Base-by-base conservation (phyloP, 768 basidiomycete genomes). In the Tricholoma saponaceum region DNA sequence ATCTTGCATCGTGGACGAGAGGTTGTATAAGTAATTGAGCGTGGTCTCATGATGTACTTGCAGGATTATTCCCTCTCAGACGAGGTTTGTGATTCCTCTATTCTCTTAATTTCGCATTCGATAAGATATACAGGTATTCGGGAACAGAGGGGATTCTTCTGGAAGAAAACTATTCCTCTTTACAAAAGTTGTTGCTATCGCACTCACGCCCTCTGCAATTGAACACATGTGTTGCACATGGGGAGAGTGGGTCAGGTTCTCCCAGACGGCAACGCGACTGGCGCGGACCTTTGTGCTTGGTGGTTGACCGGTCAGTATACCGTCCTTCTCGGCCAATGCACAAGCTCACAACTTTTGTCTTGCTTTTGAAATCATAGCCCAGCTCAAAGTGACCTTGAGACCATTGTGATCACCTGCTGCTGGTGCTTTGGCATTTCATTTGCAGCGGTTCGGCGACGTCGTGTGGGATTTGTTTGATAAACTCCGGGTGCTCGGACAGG, bases 381-480 rank as follows among this genome's bases (percentile, higher is more conserved):
- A 97, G 68, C 77, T 98, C 53, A 98, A 98, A 74, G 89, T 98
- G 59, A 96, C 95, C 68, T 74, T 98, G 46, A 83, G 92, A 26
- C 97, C 97, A 0, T 67, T 97, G 14, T 99, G 95, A 90, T 82
- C 85, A 3, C 89, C 95, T 16, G 84, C 94, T 4, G 80, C 86
- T 12, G 80, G 81, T 10, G 87, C 90, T 0, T 70, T 97, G 5
- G 77, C 82, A 0, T 77, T 82, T 0, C 68, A 82, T 51, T 64
- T 72, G 0, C 70, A 75, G 25, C 74, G 81, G n/a, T 87, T 86
- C 58, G 86, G 83, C 0, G 85, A 92, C 60, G 60, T 81, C 1
- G 82, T 91, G 1, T 97, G 95, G 95, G 60, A 65, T 13, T 58
- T 94, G 13, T 92, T 90, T 64, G 58, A 14, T 33, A 60, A 66